Evolutionary conservation across 257 asterid genomes (phyloP).

Genomic region (Jaltomata sinuosa): DNA sequence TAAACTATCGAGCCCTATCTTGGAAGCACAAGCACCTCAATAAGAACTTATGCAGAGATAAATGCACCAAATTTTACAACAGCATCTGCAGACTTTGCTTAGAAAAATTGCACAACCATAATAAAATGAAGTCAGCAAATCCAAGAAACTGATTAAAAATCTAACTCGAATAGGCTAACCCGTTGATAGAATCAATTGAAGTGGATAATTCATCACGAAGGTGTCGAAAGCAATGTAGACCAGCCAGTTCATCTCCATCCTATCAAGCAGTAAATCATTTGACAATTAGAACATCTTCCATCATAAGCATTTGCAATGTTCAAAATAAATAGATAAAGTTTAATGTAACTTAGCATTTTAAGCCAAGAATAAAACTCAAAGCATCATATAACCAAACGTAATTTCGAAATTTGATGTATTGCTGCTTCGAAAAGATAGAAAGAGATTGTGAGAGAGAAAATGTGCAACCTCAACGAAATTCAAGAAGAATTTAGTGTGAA

Average conservation of each 20-base stretch:
- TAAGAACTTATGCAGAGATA: background rate
- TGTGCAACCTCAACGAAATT: background rate
- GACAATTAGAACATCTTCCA: background rate
- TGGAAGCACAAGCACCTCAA: background rate
- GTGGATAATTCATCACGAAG: slow-evolving; percentile 78
- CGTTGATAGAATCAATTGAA: slow-evolving; percentile 83
- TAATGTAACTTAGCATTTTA: background rate
- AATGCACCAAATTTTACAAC: background rate
- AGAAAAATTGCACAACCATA: background rate
- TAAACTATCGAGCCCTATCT: background rate
- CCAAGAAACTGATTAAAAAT: background rate
- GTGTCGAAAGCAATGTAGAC: slow-evolving; percentile 96
- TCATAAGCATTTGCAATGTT: slow-evolving; percentile 1
- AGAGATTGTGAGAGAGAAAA: background rate
- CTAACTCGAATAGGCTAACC: slow-evolving; percentile 41
- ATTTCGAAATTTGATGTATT: background rate
- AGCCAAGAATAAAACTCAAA: background rate
- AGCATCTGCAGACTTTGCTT: background rate
- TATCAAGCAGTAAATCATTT: slow-evolving; percentile 10
- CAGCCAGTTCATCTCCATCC: slow-evolving; percentile 94
- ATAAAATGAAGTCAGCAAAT: background rate
- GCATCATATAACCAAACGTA: background rate
- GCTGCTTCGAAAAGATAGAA: background rate
- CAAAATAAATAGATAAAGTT: background rate
- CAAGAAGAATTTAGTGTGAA: background rate